phyloP scores from a whole-genome alignment of 805 yeast species.

The Pichia nakasei region DNA sequence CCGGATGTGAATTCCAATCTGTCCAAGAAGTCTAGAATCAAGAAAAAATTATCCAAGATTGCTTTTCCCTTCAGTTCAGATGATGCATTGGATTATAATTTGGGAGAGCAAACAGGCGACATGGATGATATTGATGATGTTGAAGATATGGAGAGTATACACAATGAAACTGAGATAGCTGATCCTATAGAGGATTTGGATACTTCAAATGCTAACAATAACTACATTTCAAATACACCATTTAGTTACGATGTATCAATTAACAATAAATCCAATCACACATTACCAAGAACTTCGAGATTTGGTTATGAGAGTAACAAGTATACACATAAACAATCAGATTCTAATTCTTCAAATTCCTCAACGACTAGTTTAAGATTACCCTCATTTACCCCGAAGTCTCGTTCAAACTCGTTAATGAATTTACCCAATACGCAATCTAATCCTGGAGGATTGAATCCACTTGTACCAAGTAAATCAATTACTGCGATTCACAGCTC shows the following conservation, averaged over 20 bases:
- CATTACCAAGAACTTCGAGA: neutral
- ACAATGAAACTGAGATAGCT: too few species aligned
- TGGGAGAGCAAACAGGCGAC: neutral
- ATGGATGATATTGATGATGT: neutral
- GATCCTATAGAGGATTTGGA: neutral
- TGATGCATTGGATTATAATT: neutral
- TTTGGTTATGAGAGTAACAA: neutral
- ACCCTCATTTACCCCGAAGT: neutral
- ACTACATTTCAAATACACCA: too few species aligned
- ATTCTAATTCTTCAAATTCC: neutral
- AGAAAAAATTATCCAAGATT: conserved; percentile 3
- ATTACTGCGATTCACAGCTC: neutral
- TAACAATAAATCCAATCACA: neutral
- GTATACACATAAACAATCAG: neutral
- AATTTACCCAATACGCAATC: neutral
- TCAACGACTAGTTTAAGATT: neutral
- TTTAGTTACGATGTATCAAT: neutral
- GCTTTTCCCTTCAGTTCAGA: conserved; percentile 1
- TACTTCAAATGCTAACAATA: neutral
- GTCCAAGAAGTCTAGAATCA: conserved; percentile 2
- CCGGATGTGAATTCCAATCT: neutral
- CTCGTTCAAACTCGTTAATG: neutral
- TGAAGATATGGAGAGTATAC: too few species aligned
- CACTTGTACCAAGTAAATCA: neutral
- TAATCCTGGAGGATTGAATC: neutral